A percentile compares a stretch with the other conserved stretches of the same genome.
Conservation (phyloP, 2,329 filamentous ascomycete species). For the Mariannaea sp. region DNA sequence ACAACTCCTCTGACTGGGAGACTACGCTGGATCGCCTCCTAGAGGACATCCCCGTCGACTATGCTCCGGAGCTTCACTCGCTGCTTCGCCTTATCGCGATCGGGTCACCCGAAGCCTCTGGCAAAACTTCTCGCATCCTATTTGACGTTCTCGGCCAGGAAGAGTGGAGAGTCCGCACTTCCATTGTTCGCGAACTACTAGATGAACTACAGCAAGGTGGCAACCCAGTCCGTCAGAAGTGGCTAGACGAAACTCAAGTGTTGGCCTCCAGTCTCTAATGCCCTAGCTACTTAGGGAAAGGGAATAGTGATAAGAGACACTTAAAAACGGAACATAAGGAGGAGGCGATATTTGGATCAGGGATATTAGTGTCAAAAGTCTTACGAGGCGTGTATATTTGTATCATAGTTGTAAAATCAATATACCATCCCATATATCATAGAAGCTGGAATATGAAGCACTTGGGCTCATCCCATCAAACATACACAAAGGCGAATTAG, state of each 20-base stretch:
- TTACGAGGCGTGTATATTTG: neutral
- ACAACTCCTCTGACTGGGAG: conserved; percentile 20
- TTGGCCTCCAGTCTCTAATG: neutral
- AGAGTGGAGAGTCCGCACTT: conserved; percentile 41
- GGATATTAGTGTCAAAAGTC: no score
- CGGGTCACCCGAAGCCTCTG: conserved; percentile 38
- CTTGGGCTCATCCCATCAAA: neutral
- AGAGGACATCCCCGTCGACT: conserved; percentile 18
- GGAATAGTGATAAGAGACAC: no score
- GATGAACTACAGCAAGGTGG: conserved; percentile 28
- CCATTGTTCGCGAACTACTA: conserved; percentile 30
- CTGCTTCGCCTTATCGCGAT: conserved; percentile 41
- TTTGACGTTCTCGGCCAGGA: conserved; percentile 44
- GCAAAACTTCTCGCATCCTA: conserved; percentile 39
- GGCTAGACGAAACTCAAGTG: conserved; percentile 19
- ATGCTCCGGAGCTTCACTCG: conserved; percentile 35
- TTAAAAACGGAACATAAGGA: no score
- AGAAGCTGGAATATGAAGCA: neutral
- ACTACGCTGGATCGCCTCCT: conserved; percentile 25
- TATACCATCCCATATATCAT: neutral
- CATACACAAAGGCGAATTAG: neutral
- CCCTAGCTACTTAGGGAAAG: no score
- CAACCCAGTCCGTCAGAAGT: conserved; percentile 15
- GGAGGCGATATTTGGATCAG: no score
- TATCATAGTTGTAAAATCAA: conserved; percentile 10